Evolutionary conservation across 2,329 filamentous ascomycete genomes (phyloP).

Genomic region (Dactylellina leptospora): DNA sequence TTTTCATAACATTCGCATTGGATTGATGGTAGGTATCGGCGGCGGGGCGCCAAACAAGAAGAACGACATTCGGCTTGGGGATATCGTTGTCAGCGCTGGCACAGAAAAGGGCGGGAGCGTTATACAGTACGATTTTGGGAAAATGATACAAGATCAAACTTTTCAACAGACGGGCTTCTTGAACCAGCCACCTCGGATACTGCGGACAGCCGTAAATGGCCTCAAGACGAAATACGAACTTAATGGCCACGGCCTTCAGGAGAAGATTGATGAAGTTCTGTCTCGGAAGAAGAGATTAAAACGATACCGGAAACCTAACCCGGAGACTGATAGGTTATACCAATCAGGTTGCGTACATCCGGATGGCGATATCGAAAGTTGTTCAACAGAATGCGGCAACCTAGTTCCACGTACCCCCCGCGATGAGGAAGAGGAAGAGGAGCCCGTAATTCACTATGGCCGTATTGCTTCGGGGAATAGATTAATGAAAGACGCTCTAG

Average conservation of each 20-base stretch:
- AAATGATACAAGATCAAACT: not conserved
- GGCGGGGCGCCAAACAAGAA: not conserved
- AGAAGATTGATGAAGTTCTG: not conserved
- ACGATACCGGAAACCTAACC: no score
- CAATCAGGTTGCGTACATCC: not conserved
- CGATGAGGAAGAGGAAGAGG: not conserved
- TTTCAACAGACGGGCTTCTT: not conserved
- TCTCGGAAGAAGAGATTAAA: not conserved
- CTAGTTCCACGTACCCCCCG: not conserved
- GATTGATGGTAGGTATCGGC: not conserved
- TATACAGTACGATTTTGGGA: not conserved
- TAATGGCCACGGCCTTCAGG: not conserved
- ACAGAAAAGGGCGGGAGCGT: not conserved
- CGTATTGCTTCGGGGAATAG: not conserved
- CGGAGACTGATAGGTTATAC: no score
- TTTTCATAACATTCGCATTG: not conserved
- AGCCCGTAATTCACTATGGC: not conserved
- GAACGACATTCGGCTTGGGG: not conserved
- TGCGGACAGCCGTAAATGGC: not conserved
- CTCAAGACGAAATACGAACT: not conserved
- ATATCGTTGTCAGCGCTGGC: not conserved
- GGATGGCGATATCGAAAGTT: no score
- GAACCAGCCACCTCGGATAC: not conserved
- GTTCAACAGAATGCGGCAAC: not conserved
- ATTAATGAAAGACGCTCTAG: not conserved